Conservation (phyloP, 1,139 yeast species). For the Yamadazyma spencermartinsiae region DNA sequence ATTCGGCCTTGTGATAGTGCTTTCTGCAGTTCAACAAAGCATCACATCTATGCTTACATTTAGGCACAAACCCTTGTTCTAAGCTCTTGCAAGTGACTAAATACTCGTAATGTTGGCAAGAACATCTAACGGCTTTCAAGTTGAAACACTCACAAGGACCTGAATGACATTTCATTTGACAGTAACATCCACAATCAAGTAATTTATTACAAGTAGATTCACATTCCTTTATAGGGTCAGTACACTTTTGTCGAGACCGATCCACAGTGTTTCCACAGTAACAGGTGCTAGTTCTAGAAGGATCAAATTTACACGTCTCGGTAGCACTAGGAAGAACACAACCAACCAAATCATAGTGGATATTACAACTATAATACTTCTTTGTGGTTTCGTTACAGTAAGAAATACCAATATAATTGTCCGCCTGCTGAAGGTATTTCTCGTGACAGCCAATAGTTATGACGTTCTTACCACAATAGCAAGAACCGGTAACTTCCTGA, state of each 20-base stretch:
- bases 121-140: conserved; percentile 47
- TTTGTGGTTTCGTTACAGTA: conserved; percentile 56
- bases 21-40: conserved; percentile 78
- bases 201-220: conserved; percentile 59
- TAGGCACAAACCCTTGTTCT: conserved; percentile 52
- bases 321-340: conserved; percentile 57
- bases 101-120: conserved; percentile 51
- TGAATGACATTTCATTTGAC: conserved; percentile 70
- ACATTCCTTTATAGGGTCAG: conserved; percentile 81
- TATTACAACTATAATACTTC: conserved; percentile 61
- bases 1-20: conserved; percentile 68
- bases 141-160: conserved; percentile 73
- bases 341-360: conserved; percentile 55
- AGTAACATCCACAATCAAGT: conserved; percentile 72
- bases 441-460: conserved; percentile 51
- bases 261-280: conserved; percentile 66
- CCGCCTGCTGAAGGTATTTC: conserved; percentile 31
- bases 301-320: conserved; percentile 64
- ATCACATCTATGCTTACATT: conserved; percentile 74
- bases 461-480: conserved; percentile 73
- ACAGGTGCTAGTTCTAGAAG: conserved; percentile 59
- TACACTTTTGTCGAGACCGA: conserved; percentile 51
- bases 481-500: conserved; percentile 38
- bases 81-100: conserved; percentile 64
- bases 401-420: conserved; percentile 62